Evolutionary conservation across 305 asterid genomes (phyloP), one percentile per base, ranked within the genome.

Genomic region (Plantago coronopus): DNA sequence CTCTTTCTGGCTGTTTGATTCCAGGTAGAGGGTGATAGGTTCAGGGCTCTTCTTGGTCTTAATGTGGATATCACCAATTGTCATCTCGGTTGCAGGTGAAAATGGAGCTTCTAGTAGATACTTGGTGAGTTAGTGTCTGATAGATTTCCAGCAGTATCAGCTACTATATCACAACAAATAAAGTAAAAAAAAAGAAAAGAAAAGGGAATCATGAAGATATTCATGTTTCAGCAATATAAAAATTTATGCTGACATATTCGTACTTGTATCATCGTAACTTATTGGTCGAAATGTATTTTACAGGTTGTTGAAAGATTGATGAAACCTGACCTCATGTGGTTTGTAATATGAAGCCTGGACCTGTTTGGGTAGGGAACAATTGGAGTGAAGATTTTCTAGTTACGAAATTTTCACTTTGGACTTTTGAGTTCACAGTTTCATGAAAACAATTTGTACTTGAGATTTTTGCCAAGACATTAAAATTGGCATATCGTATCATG

Each of bases 11-110:
- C 12, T 8, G 12, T 10, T 38, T 11, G 43, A 1, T 38, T 38
- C 3, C 43, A 10, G 43, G 43, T 10, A 11, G 3, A 38, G 43
- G 34, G 43, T 38, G 43, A 11, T 38, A 1, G 43, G 43, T 38
- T 38, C 43, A 38, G 43, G 43, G 43, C 43, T 11, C 12, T 11
- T 10, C 12, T 14, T 38, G 1, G 15, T 38, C 3, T 38, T 11
- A 38, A 1, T 2, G 43, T 11, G 43, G 43, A 38, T 38, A 38
- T 38, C 43, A 46, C 21, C 18, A 63, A 53, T 23, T 59, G 47
- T 51, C 45, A 44, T 59, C 69, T 53, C 50, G 13, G 59, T 66
- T 73, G 70, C 76, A 43, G 73, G 61, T 55, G 67, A 57, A 64
- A 44, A 54, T 60, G 49, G 70, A 18, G 23, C 72, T 61, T 58